These are phyloP conservation scores for Acanthamoeba royreba DNA, from an alignment of 208 protist genomes.

Conservation along the genomic window DNA sequence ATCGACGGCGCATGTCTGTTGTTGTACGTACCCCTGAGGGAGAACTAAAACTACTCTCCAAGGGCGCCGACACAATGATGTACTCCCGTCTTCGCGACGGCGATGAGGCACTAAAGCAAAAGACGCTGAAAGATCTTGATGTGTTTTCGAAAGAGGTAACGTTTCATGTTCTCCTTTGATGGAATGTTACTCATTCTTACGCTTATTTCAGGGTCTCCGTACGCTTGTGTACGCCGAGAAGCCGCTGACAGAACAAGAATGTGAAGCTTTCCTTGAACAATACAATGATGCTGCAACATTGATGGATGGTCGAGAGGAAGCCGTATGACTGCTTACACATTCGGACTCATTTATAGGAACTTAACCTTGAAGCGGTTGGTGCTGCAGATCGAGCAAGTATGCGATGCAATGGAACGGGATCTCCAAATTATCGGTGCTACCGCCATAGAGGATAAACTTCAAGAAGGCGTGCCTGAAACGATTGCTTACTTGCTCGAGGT, in stretches of 20 bases:
- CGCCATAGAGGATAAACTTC: constrained; percentile 94
- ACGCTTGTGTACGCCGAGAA: constrained; percentile 59
- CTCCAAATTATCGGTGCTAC: constrained; percentile 88
- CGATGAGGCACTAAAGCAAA: background rate
- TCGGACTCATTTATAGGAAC: background rate
- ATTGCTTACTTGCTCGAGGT: constrained; percentile 72
- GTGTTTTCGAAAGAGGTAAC: constrained; percentile 51
- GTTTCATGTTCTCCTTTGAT: no score
- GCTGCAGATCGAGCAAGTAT: background rate
- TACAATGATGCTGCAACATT: background rate
- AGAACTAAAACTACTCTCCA: constrained; percentile 55
- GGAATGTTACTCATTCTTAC: no score
- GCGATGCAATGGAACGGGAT: constrained; percentile 82
- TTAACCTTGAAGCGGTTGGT: background rate
- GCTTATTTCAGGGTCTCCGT: constrained; percentile 60
- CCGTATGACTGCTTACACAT: background rate
- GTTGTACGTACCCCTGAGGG: background rate
- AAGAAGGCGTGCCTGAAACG: constrained; percentile 90
- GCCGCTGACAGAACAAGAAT: constrained; percentile 53
- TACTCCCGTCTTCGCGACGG: background rate
- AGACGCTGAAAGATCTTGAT: constrained; percentile 68
- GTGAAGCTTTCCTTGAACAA: background rate
- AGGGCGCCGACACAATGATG: constrained; percentile 74
- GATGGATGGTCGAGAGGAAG: constrained; percentile 28
- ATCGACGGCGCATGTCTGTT: constrained; percentile 63